A percentile compares a stretch with the other conserved stretches of the same genome.
Evolutionary conservation across 305 asterid genomes (phyloP).

Genomic region (Fraxinus albicans): DNA sequence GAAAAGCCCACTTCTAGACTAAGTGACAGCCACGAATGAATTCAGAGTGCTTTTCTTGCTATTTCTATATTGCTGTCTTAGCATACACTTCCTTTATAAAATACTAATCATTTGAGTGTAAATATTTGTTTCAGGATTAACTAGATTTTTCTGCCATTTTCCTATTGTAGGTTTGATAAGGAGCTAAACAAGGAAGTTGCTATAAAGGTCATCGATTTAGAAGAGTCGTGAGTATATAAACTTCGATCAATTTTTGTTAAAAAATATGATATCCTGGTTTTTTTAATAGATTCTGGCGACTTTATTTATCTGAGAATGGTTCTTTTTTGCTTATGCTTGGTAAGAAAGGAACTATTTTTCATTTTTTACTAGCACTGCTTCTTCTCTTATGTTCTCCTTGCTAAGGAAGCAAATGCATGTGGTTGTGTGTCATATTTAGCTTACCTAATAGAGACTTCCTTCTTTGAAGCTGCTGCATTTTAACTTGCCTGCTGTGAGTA

Average conservation of each 20-base stretch:
- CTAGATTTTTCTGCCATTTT: slow-evolving; percentile 18
- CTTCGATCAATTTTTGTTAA: slow-evolving; percentile 23
- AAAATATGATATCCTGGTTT: slow-evolving; percentile 18
- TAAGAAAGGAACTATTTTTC: neutral
- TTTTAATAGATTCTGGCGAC: slow-evolving; percentile 2
- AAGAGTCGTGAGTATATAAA: slow-evolving; percentile 86
- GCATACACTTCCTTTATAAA: neutral
- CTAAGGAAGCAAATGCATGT: neutral
- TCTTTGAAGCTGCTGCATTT: slow-evolving; percentile 3
- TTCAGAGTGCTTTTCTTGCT: neutral
- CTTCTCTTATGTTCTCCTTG: neutral
- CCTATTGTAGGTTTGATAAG: slow-evolving; percentile 76
- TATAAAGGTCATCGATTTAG: slow-evolving; percentile 92
- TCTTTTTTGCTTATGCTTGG: slow-evolving; percentile 6
- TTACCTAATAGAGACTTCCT: neutral
- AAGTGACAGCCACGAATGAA: neutral
- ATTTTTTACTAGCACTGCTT: neutral
- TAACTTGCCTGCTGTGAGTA: slow-evolving; percentile 12
- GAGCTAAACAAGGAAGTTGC: slow-evolving; percentile 88
- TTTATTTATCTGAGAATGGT: neutral
- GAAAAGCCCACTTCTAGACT: neutral
- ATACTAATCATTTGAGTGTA: neutral
- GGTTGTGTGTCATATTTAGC: neutral
- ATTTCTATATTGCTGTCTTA: neutral
- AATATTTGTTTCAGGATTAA: slow-evolving; percentile 11